Base-by-base conservation (phyloP, 2,329 filamentous ascomycete genomes). In the Talaromyces islandicus region DNA sequence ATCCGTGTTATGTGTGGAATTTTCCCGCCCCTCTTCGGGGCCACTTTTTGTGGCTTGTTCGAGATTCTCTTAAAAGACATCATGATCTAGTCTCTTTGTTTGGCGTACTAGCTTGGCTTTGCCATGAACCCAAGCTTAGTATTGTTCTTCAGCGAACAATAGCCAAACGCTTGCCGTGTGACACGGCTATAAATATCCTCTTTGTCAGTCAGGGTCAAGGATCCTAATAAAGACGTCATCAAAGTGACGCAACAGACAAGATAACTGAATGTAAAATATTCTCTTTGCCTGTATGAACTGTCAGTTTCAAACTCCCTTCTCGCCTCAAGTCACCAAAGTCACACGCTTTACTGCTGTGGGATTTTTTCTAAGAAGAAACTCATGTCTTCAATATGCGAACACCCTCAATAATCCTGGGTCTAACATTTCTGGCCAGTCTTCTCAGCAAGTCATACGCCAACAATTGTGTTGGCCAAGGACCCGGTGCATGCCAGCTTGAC, bases 401-500 rank as follows among this genome's bases (percentile, higher is more conserved):
- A 6, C 43, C 4, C 21, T 46, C 43, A 46, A 17, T 19, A 46
- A 24, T 12, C 24, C 43, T 14, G n/a, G 11, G 43, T 5, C 43
- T 46, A 4, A 14, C 43, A 11, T 46, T 46, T 46, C 7, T 46
- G 17, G 43, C 21, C 43, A 3, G 3, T 46, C 43, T 21, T 7
- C 7, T 24, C 43, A 14, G 43, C 43, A 46, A 24, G 19, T 46
- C 32, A 27, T 17, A 53, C 24, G 53, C 54, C 35, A 53, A 48
- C 7, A 48, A 24, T 24, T 60, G 58, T 25, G 46, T 53, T 38
- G 24, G 32, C 7, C 50, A 46, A 25, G 58, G 58, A 19, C 25
- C 27, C 25, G 58, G 46, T 4, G 41, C 32, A 43, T 60, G 58
- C 19, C 55, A 60, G 14, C 54, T 60, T 25, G 52, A 60, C 35